Evolutionary conservation across 306 rosid genomes (phyloP), one percentile per base, ranked within the genome.

Genomic region (Echinosophora koreensis): DNA sequence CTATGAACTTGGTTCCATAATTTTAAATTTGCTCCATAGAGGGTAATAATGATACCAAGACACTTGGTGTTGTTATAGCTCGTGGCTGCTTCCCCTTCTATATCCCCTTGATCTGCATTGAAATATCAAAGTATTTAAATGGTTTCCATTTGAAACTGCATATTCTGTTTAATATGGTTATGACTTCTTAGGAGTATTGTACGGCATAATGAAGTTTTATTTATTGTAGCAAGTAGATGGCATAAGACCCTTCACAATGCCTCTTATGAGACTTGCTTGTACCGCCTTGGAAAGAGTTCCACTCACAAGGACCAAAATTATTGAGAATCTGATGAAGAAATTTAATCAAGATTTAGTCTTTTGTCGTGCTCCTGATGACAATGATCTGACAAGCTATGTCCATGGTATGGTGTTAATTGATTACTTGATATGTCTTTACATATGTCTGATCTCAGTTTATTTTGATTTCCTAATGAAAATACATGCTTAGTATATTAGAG

Each of bases 271-370:
- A 82, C 92, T 92, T 81, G 97, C 99, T 50, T 95, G 97, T 80
- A 92, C 99, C 8, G 97, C 97, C 44, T 57, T 89, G 81, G 99
- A 92, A 86, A 84, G 99, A 87, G 96, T 95, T 78, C 97, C 99
- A 49, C 84, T 92, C 74, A 95, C 96, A 11, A 83, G 96, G 75
- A 76, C 87, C 18, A 92, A 87, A 86, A 75, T 95, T 75, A 87
- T 90, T 67, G 98, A 89, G 68, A 61, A 87, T 71, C 87, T 95
- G 90, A 77, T 91, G 83, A 88, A 51, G 85, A 95, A 88, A 84
- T 92, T 92, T 77, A 83, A 87, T 84, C 92, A 89, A 83, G 99
- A 95, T 84, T 66, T 95, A 76, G 97, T 95, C 38, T 95, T 95
- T 76, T 89, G 96, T 69, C 97, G 91, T 3, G 89, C 97, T 56